Percentiles rank a stretch among this genome's conserved stretches.
phyloP scores from a whole-genome alignment of 306 rosid species.

The Mimosa bimucronata region DNA sequence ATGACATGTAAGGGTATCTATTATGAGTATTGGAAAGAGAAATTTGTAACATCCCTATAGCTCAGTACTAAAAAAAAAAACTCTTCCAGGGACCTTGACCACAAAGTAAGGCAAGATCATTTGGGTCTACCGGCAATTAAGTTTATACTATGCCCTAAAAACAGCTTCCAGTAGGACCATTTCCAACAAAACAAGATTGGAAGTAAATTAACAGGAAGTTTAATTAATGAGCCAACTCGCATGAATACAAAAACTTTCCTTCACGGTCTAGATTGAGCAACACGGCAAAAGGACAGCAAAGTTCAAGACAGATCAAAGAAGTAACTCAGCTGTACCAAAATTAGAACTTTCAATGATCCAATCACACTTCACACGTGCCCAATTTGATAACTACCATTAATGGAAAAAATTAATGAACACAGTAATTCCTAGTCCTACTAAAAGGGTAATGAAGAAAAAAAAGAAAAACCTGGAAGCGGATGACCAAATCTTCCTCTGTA shows the following conservation, averaged over 20 bases:
- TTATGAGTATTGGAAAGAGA: neutral
- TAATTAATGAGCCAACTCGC: neutral
- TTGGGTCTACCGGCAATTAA: no score
- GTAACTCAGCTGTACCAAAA: neutral
- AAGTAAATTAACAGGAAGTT: neutral
- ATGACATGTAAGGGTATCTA: neutral
- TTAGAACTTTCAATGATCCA: neutral
- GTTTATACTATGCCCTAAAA: neutral
- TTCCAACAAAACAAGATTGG: neutral
- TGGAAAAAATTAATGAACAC: neutral
- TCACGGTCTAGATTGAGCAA: neutral
- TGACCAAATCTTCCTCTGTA: constrained; percentile 91
- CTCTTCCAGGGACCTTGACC: neutral
- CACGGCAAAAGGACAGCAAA: neutral
- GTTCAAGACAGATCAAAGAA: neutral
- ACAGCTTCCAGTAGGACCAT: neutral
- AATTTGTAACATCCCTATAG: neutral
- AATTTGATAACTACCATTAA: constrained; percentile 3
- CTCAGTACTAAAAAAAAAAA: neutral
- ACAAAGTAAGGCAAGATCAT: neutral
- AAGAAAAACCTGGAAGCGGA: constrained; percentile 78
- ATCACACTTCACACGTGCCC: constrained; percentile 10
- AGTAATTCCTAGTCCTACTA: neutral
- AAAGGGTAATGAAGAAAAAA: neutral
- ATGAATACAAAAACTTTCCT: neutral